A percentile compares a stretch with the other conserved stretches of the same genome.
Conservation (phyloP, 169 alveolate species). For the Plasmodium malariae region DNA sequence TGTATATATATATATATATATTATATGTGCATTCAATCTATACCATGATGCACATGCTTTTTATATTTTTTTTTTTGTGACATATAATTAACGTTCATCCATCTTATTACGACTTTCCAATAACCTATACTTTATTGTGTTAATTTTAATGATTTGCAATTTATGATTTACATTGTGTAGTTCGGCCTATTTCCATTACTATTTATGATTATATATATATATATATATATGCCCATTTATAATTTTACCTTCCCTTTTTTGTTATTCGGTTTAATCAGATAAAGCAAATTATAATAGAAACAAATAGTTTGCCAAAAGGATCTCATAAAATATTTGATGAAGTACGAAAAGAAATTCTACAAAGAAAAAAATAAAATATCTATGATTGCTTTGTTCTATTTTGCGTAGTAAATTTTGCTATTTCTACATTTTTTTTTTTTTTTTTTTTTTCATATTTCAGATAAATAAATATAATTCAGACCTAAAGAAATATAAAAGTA, state of each 20-base stretch:
- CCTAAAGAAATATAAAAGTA: constrained; percentile 44
- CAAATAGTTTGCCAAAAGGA: constrained; percentile 70
- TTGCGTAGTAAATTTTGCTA: no score
- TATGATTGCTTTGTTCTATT: no score
- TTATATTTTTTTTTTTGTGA: neutral
- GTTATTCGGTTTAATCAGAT: constrained; percentile 17
- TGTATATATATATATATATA: constrained; percentile 30
- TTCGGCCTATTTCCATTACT: neutral
- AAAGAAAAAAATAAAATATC: constrained; percentile 10
- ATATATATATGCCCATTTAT: neutral
- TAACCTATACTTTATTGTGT: neutral
- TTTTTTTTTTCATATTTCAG: neutral
- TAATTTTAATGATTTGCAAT: neutral
- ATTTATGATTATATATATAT: neutral
- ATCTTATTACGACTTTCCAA: neutral
- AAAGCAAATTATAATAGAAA: constrained; percentile 58
- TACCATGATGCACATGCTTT: neutral
- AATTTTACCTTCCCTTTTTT: neutral
- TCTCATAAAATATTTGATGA: constrained; percentile 59
- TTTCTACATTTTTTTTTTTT: neutral
- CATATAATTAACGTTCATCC: neutral
- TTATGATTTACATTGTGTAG: neutral
- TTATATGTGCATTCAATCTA: neutral
- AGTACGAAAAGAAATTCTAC: neutral
- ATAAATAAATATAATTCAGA: constrained; percentile 44